Conservation (phyloP, 768 basidiomycete genomes). For the Rhodotorula toruloides region DNA sequence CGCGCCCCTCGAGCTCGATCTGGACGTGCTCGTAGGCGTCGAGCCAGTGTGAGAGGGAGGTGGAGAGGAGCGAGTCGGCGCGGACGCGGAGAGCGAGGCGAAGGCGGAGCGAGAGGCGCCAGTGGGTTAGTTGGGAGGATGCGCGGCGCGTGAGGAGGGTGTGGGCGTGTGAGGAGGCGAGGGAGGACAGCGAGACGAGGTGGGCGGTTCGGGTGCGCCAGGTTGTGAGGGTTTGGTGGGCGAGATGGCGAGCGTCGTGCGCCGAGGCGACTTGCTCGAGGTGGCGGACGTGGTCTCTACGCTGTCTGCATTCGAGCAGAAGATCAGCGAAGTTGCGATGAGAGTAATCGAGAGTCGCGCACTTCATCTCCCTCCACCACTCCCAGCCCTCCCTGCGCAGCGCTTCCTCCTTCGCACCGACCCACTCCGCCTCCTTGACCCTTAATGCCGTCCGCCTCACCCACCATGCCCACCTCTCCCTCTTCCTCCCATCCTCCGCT, state of each 20-base stretch:
- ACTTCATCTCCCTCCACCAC: slow-evolving; percentile 5
- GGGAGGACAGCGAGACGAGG: background rate
- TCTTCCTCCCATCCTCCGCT: background rate
- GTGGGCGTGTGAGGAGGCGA: background rate
- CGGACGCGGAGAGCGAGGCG: background rate
- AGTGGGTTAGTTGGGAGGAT: background rate
- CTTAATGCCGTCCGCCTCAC: background rate
- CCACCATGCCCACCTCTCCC: background rate
- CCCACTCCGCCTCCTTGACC: background rate
- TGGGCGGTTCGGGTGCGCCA: background rate
- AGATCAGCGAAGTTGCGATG: background rate
- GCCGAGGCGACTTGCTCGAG: too few relatives aligned
- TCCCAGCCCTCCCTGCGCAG: background rate
- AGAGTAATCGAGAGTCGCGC: background rate
- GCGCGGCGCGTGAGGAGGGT: background rate
- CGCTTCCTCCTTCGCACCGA: background rate
- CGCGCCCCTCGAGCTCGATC: slow-evolving; percentile 6
- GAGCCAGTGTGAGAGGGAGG: slow-evolving; percentile 3
- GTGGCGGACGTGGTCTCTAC: too few relatives aligned
- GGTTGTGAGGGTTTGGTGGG: background rate
- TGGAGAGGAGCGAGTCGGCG: background rate
- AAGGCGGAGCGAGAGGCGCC: slow-evolving; percentile 1
- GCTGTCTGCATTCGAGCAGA: background rate
- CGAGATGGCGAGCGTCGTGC: background rate
- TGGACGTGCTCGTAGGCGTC: slow-evolving; percentile 2